Conservation (phyloP, 1,284 basidiomycete genomes). For the Cryptococcus sp. region DNA sequence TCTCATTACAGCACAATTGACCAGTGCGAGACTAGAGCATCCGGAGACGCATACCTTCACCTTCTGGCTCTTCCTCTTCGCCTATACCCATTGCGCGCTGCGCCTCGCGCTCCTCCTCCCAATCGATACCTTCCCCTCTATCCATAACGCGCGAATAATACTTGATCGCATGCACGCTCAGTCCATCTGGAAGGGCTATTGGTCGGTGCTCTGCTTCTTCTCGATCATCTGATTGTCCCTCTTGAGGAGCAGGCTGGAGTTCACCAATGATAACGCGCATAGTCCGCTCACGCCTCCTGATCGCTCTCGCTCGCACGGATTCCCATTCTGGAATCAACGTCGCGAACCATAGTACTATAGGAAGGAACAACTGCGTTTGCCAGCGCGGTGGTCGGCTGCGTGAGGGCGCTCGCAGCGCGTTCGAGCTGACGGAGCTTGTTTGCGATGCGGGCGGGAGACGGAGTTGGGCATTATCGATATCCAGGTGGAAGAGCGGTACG, state of each 20-base stretch:
- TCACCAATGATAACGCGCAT: conserved; percentile 41
- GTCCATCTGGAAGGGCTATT: conserved; percentile 29
- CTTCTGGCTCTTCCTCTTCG: conserved; percentile 30
- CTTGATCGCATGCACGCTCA: conserved; percentile 28
- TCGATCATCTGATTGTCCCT: conserved; percentile 1
- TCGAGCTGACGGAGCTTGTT: neutral
- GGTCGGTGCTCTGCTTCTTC: neutral
- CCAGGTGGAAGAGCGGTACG: conserved; percentile 31
- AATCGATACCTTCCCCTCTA: conserved; percentile 46
- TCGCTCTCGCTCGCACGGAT: conserved; percentile 33
- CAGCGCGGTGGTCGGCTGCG: conserved; percentile 9
- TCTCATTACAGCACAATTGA: no score
- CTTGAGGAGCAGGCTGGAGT: conserved; percentile 5
- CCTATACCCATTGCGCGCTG: conserved; percentile 43
- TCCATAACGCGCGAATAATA: conserved; percentile 42
- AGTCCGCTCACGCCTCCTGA: conserved; percentile 38
- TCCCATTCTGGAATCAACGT: conserved; percentile 48
- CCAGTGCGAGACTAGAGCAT: conserved; percentile 20
- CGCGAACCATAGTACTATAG: conserved; percentile 43
- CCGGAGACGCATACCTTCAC: conserved; percentile 20
- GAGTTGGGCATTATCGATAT: conserved; percentile 31
- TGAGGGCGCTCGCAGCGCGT: conserved; percentile 7
- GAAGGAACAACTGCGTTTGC: conserved; percentile 40
- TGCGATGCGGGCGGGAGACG: conserved; percentile 19
- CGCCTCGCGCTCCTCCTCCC: conserved; percentile 51